Base-by-base conservation (phyloP, 2,329 filamentous ascomycete genomes). In the Chaetomiaceae sp. region DNA sequence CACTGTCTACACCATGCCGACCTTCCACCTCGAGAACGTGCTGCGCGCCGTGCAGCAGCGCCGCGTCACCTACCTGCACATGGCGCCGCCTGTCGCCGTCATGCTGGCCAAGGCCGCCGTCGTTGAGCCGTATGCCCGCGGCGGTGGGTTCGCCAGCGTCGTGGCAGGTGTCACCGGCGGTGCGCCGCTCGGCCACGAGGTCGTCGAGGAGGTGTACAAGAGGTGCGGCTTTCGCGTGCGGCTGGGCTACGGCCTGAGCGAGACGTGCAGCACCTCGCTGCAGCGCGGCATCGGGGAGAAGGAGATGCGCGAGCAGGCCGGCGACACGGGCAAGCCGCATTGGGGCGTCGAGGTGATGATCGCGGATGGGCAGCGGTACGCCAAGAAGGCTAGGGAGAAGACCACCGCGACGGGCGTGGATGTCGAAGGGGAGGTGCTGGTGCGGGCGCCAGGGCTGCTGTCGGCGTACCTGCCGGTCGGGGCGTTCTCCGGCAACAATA, bases 171-270 rank as follows among this genome's bases (percentile, higher is more conserved):
- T 70, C 0, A 77, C 72, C 38, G 84, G 84, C 32, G 84, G 84
- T 3, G 84, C 84, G 3, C 84, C 84, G 0, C 62, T 82, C 3
- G 70, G 71, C 1, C 68, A 69, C 35, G 73, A 81, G 53, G 68
- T 78, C 11, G 73, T 73, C 36, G 68, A 69, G 27, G 77, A 83
- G 55, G 75, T 82, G 12, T 81, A 83, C 59, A 74, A 82, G 58
- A 69, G 69, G 20, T 63, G 81, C 20, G 83, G 79, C 60, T 65
- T 72, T 56, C 56, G 62, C 2, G 52, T 68, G 9, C 54, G 67
- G 60, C 77, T 87, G 59, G 85, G 84, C 1, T 88, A 84, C 73
- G 86, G 86, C 1, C 83, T 88, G 76, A 87, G 83, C 11, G 85
- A 88, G 63, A 73, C 71, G 3, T 86, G 84, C 12, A 86, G 81